phyloP scores from a whole-genome alignment of 495 filamentous ascomycete genomes.

The Aspergillus baeticus region DNA sequence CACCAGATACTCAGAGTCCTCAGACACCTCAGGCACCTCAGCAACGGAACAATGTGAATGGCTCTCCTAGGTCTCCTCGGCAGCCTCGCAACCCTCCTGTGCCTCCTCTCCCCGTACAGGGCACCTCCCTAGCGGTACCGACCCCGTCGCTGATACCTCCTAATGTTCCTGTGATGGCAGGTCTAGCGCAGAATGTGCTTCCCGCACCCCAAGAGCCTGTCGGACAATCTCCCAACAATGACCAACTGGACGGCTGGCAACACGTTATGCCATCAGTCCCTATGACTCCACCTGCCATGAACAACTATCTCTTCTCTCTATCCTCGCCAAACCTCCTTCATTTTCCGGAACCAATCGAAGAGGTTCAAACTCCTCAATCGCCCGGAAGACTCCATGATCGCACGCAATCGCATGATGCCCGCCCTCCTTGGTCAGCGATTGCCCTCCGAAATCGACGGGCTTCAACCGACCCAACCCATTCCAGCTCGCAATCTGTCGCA shows the following conservation, averaged over 20 bases:
- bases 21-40: too few species aligned
- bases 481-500: conserved; percentile 29
- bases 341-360: conserved; percentile 18
- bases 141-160: conserved; percentile 15
- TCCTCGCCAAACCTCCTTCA: conserved; percentile 39
- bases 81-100: not conserved
- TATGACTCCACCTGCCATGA: conserved; percentile 18
- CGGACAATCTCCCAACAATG: not conserved
- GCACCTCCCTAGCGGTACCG: conserved; percentile 1
- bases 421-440: conserved; percentile 4
- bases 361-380: not conserved
- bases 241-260: conserved; percentile 5
- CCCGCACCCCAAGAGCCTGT: not conserved
- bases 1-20: not conserved
- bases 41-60: conserved; percentile 3
- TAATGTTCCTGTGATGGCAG: conserved; percentile 17
- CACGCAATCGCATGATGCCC: conserved; percentile 21
- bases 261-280: conserved; percentile 20
- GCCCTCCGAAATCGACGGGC: conserved; percentile 31
- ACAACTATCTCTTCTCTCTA: conserved; percentile 35
- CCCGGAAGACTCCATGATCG: conserved; percentile 11
- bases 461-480: conserved; percentile 36
- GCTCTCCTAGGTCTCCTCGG: not conserved
- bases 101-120: not conserved
- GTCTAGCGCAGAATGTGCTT: not conserved